Base-by-base conservation (phyloP, 2,329 filamentous ascomycete species). In the Huntiella moniliformis region DNA sequence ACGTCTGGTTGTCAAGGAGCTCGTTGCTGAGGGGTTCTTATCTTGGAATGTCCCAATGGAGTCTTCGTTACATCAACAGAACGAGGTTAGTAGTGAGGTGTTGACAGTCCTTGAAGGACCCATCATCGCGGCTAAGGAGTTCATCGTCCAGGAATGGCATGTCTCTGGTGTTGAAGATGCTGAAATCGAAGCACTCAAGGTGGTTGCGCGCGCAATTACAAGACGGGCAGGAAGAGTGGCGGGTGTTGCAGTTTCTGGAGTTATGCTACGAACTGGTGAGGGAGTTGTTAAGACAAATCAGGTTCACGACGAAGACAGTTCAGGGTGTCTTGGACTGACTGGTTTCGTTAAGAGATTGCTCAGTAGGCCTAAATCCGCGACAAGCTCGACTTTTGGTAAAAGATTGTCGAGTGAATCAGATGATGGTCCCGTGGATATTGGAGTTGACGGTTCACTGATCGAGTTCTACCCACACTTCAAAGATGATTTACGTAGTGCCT, bases 401-500 rank as follows among this genome's bases (percentile, higher is more conserved):
- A 18, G 22, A 28, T 28, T 28, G 22, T 28, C 22, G 22, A 28
- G 22, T 8, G 22, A 28, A 28, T 28, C 22, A 28, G 66, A 68
- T 42, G 39, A 41, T 2, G 62, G 73, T 10, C 66, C 77, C 4
- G 57, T 64, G 34, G 79, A 83, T 53, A 67, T 84, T 46, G 79
- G 79, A 50, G 77, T 83, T 4, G 79, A 84, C 54, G 79, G 79
- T 36, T 77, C 71, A 50, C 60, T 84, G 40, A 76, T 82, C 2
- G 79, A 84, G 56, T 81, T 79, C 58, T 82, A 82, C 54, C 79
- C 79, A 4, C 68, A 68, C 40, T 84, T 82, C 53, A 77, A 82
- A 55, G 67, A 67, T 17, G 68, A 78, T 52, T 67, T 83, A 36
- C 66, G 79, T 8, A 69, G 74, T 54, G 77, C 77, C 8, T 60